Base-by-base conservation (phyloP, 441 rosid species). In the Gossypium davidsonii region DNA sequence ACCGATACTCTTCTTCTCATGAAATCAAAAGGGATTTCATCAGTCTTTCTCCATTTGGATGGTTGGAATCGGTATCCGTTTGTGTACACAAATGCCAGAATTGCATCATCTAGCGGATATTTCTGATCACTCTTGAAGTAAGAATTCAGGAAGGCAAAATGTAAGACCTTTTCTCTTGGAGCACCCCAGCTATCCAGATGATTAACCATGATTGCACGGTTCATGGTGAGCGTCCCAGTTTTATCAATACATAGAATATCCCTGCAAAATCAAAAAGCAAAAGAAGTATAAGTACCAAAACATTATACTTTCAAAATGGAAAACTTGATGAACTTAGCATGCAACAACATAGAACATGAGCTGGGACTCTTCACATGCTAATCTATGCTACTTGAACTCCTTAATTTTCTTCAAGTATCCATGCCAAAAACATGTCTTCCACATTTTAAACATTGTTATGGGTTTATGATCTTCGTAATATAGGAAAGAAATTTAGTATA, bases 121-220 rank as follows among this genome's bases (percentile, higher is more conserved):
- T 85, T 88, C 78, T 90, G 95, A 68, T 90, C 91, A 39, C 87
- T 88, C 87, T 88, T 90, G 85, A 86, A 86, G 85, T 85, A 90
- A 25, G 95, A 88, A 76, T 90, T 85, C 9, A 90, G 86, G 74
- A 90, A 90, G 34, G 92, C 88, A 70, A 84, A 85, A 76, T 71
- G 86, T 67, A 90, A 71, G 79, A 90, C 88, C 51, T 86, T 77
- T 77, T 88, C 90, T 70, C 78, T 78, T 12, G 72, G 79, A 48
- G 55, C 58, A 52, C 91, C 91, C 87, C 86, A 74, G 79, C 86
- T 63, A 64, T 88, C 89, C 6, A 86, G 85, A 82, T 90, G 87
- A 83, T 73, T 78, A 52, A 84, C 82, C 83, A 88, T 76, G 52
- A 90, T 81, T 63, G 89, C 89, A 23, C 64, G 86, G 83, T 88